These are phyloP conservation scores for Lasiodiplodia hormozganensis DNA, from an alignment of 2,329 filamentous ascomycete genomes.

Conservation along the genomic window DNA sequence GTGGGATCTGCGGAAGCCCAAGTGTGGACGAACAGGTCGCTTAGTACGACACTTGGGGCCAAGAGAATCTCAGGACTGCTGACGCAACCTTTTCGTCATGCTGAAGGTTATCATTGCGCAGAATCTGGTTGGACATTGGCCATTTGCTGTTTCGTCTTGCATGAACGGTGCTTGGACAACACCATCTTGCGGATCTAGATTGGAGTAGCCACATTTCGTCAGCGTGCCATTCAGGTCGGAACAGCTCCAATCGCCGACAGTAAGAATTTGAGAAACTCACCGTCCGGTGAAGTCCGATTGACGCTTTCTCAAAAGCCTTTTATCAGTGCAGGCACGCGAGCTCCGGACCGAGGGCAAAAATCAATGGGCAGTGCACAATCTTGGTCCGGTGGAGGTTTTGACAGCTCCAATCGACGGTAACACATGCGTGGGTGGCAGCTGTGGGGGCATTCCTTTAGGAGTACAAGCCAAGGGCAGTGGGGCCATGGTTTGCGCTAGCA, in stretches of 20 bases:
- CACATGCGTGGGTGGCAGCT: not conserved
- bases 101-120: not conserved
- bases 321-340: not conserved
- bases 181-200: not conserved
- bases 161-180: not conserved
- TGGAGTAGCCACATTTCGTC: not conserved
- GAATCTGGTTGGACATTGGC: not conserved
- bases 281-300: not conserved
- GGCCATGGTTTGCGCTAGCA: not conserved
- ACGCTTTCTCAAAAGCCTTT: not conserved
- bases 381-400: not conserved
- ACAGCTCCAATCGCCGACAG: not conserved
- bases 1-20: not conserved
- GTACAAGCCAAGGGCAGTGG: not conserved
- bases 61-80: not conserved
- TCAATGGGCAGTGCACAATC: not conserved
- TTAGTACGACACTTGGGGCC: not conserved
- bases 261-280: not conserved
- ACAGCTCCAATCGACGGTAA: not conserved
- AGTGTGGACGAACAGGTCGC: not conserved
- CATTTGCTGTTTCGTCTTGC: not conserved
- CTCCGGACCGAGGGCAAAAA: not conserved
- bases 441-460: not conserved
- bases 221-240: not conserved
- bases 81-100: slow-evolving; percentile 5